These are phyloP conservation scores for Exobasidium rhododendri DNA, from an alignment of 1,284 basidiomycete species.

Conservation along the genomic window DNA sequence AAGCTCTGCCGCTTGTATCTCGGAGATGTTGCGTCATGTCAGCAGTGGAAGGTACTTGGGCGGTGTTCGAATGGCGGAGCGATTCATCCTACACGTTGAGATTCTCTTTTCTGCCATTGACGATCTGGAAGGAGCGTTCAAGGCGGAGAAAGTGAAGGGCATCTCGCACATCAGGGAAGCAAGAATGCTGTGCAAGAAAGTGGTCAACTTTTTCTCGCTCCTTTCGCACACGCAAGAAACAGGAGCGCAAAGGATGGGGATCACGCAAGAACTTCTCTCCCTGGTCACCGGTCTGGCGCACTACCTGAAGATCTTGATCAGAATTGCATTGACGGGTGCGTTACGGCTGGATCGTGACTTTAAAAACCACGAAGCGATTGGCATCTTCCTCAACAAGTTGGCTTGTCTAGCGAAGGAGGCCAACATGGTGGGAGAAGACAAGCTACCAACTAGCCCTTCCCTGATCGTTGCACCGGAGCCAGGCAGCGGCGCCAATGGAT, in stretches of 20 bases:
- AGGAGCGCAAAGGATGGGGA: conserved; percentile 80
- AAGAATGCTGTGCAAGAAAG: conserved; percentile 96
- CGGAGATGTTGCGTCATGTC: conserved; percentile 92
- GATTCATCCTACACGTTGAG: conserved; percentile 97
- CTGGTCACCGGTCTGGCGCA: conserved; percentile 96
- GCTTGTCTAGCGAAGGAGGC: conserved; percentile 73
- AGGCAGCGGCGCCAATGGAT: background rate
- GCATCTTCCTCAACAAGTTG: conserved; percentile 84
- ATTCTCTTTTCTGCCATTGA: conserved; percentile 96
- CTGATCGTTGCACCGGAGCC: background rate
- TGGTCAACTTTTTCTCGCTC: conserved; percentile 95
- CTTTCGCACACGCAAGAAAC: conserved; percentile 94
- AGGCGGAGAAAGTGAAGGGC: conserved; percentile 67
- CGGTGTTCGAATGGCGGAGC: conserved; percentile 95
- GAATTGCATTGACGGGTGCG: conserved; percentile 92
- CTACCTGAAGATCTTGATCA: conserved; percentile 98
- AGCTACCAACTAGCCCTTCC: conserved; percentile 17
- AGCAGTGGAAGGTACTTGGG: conserved; percentile 93
- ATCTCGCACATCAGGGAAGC: conserved; percentile 98
- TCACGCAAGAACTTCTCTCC: conserved; percentile 95
- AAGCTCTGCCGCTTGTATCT: conserved; percentile 97
- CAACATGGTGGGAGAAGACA: conserved; percentile 26
- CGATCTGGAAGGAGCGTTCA: conserved; percentile 86
- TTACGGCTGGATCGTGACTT: conserved; percentile 91
- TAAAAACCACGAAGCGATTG: conserved; percentile 74